phyloP scores from a whole-genome alignment of 768 basidiomycete genomes.

The Pholiota microspora region DNA sequence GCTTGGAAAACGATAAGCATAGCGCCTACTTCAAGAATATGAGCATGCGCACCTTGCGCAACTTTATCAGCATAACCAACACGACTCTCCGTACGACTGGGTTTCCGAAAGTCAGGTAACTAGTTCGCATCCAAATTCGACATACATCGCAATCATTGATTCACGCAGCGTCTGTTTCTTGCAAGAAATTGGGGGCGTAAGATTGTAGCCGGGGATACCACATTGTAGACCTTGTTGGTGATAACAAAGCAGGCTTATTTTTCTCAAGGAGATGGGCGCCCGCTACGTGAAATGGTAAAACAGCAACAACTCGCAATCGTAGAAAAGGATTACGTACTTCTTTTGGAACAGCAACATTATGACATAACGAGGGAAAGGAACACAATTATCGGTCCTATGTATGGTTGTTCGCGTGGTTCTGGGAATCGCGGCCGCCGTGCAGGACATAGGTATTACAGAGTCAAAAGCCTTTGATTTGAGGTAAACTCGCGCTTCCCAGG shows the following conservation, averaged over 20 bases:
- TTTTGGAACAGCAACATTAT: constrained; percentile 9
- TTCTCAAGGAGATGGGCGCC: constrained; percentile 1
- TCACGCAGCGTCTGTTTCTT: neutral
- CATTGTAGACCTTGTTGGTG: neutral
- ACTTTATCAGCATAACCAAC: neutral
- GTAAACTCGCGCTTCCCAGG: constrained; percentile 10
- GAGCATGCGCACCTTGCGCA: neutral
- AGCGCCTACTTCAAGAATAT: neutral
- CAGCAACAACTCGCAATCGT: neutral
- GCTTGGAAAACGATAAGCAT: neutral
- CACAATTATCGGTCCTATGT: constrained; percentile 3
- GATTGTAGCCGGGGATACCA: neutral
- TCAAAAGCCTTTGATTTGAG: constrained; percentile 6
- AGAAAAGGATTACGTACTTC: constrained; percentile 7
- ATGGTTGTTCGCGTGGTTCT: constrained; percentile 19
- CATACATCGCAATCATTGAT: neutral
- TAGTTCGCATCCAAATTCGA: neutral
- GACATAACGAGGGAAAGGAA: constrained; percentile 18
- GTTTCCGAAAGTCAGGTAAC: neutral
- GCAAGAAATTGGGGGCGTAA: neutral
- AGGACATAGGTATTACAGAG: constrained; percentile 8
- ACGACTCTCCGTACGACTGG: neutral
- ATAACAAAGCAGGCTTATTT: neutral
- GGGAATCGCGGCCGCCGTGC: constrained; percentile 17
- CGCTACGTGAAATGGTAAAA: neutral